Percentiles rank a stretch among this genome's conserved stretches.
These are phyloP conservation scores for Periglandula ipomoeae DNA, from an alignment of 2,329 filamentous ascomycete species.

Conservation along the genomic window DNA sequence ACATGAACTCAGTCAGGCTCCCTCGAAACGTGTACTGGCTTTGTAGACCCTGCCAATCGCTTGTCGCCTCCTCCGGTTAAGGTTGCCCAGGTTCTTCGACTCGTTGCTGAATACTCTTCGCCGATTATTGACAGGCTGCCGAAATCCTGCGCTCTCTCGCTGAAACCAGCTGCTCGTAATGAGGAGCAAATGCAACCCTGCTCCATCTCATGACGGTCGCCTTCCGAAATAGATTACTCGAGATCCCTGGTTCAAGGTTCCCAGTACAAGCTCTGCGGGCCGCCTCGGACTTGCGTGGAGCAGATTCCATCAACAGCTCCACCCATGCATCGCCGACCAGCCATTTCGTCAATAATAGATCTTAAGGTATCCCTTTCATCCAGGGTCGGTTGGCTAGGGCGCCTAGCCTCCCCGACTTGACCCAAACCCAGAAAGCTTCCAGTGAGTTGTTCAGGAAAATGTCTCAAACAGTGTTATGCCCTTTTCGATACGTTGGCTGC, in stretches of 20 bases:
- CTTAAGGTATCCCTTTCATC: background rate
- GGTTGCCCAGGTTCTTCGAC: background rate
- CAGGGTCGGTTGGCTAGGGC: too few species aligned
- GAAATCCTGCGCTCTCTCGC: background rate
- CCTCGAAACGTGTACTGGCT: background rate
- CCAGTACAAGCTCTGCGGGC: background rate
- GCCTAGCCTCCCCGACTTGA: too few species aligned
- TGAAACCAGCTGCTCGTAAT: background rate
- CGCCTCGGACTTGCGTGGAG: constrained; percentile 4
- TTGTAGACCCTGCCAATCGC: background rate
- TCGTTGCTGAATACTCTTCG: background rate
- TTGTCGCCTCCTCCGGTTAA: background rate
- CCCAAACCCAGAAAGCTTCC: too few species aligned
- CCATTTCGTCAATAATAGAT: background rate
- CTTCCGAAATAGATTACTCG: background rate
- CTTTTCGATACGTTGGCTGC: too few species aligned
- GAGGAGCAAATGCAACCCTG: constrained; percentile 1
- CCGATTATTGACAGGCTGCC: background rate
- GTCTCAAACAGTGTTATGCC: too few species aligned
- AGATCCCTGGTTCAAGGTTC: background rate
- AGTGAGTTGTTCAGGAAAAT: too few species aligned
- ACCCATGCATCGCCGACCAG: background rate
- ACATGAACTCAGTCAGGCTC: background rate
- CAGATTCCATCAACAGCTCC: background rate
- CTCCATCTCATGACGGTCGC: background rate